phyloP scores from a whole-genome alignment of 2,329 filamentous ascomycete species.

The Aspergillus brunneoviolaceus region DNA sequence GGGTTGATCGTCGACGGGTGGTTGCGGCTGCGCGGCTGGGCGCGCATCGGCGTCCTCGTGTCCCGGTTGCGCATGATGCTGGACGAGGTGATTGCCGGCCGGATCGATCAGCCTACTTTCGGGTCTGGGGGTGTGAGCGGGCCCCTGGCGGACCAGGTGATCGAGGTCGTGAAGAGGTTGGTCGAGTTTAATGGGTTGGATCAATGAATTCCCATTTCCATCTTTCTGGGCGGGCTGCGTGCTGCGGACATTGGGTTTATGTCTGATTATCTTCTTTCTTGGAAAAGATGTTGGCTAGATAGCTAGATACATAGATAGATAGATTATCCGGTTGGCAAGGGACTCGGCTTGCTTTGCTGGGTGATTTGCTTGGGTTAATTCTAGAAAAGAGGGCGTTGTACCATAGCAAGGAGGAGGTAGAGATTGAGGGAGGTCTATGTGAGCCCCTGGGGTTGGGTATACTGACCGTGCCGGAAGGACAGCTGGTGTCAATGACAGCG shows the following conservation, averaged over 20 bases:
- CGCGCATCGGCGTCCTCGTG: constrained; percentile 86
- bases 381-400: neutral
- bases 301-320: neutral
- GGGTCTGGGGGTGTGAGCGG: neutral
- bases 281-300: no score
- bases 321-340: no score
- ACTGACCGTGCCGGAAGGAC: neutral
- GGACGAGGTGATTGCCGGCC: constrained; percentile 76
- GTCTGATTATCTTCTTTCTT: constrained; percentile 1
- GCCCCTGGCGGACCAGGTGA: constrained; percentile 51
- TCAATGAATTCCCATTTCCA: constrained; percentile 30
- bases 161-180: constrained; percentile 73
- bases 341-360: neutral
- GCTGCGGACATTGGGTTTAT: neutral
- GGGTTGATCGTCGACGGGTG: constrained; percentile 90
- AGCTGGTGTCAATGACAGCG: neutral
- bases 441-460: neutral
- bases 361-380: neutral
- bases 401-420: neutral
- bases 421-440: neutral
- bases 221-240: neutral
- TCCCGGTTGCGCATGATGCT: constrained; percentile 80
- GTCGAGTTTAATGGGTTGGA: constrained; percentile 90
- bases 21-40: constrained; percentile 85
- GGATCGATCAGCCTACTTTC: constrained; percentile 71